Base-by-base conservation (phyloP, 2,329 filamentous ascomycete genomes). In the Hymenoscyphus repandus region DNA sequence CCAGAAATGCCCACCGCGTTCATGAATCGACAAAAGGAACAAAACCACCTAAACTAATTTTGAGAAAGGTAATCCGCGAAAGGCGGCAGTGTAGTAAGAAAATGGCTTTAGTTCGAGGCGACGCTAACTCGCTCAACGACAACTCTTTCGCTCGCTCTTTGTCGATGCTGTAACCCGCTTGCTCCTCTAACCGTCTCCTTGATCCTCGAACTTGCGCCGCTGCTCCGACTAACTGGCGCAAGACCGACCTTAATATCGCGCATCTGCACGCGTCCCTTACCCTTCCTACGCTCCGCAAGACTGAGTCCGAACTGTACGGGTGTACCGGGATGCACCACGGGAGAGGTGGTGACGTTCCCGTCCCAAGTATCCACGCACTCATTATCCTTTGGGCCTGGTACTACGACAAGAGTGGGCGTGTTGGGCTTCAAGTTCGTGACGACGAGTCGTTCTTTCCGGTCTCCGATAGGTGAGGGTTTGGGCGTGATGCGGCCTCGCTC, bases 71-170 rank as follows among this genome's bases (percentile, higher is more conserved):
- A 11, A 17, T 36, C 18, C 20, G 13, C 12, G 11, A 42, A n/a
- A 20, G 22, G 18, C 32, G 11, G 27, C 13, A 31, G 22, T 20
- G 12, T 11, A 22, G 9, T 22, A 20, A 38, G 18, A 22, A 32
- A 22, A 32, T 7, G 41, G 22, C 13, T 7, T 34, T 47, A 54
- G 42, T 48, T 55, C 37, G 51, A 51, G 46, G 45, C 39, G 46
- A 53, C 38, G 15, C 55, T 53, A 18, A 56, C 42, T 6, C 69
- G 69, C 54, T 82, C 78, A 22, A 82, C 64, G 34, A 81, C 65
- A 32, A 77, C 73, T 51, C 72, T 71, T 64, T 79, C 76, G 61
- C 79, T 82, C 66, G 74, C 75, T 52, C 77, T 70, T 54, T 75
- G 65, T 51, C 76, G 70, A 54, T 75, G 65, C 17, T 56, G 50